These are phyloP conservation scores for Nicotiana undulata DNA, from an alignment of 257 asterid species.

Conservation along the genomic window DNA sequence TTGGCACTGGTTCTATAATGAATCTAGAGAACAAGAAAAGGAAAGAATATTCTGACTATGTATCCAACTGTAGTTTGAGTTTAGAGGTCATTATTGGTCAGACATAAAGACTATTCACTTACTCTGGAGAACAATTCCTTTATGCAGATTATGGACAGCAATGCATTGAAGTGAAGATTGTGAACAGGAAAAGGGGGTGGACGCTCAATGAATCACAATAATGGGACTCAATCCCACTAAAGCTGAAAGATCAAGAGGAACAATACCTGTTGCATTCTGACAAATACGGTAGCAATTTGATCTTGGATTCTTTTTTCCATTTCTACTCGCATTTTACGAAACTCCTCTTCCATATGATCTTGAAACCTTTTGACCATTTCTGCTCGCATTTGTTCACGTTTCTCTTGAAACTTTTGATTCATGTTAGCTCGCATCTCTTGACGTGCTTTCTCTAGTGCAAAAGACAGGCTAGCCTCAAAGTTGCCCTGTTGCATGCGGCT, in stretches of 20 bases:
- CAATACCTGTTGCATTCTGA: conserved; percentile 7
- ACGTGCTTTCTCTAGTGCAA: not conserved
- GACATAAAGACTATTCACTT: too few species aligned
- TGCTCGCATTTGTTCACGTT: not conserved
- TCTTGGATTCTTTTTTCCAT: conserved; percentile 4
- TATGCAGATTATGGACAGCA: not conserved
- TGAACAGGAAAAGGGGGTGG: not conserved
- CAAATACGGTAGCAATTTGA: not conserved
- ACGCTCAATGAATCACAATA: not conserved
- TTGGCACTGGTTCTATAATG: too few species aligned
- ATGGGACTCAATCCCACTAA: not conserved
- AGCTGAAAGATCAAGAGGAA: not conserved
- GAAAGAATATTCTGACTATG: too few species aligned
- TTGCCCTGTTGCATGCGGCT: not conserved
- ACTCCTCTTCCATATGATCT: not conserved
- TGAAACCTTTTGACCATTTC: not conserved
- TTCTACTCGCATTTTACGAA: not conserved
- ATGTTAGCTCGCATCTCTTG: not conserved
- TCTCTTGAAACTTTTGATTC: not conserved
- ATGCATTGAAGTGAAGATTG: not conserved
- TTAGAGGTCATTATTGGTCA: too few species aligned
- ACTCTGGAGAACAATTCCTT: too few species aligned
- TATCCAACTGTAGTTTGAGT: too few species aligned
- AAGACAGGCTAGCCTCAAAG: not conserved
- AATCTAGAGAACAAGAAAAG: too few species aligned